Base-by-base conservation (phyloP, 352 stramenopile species). In the Phytophthora hybrid region DNA sequence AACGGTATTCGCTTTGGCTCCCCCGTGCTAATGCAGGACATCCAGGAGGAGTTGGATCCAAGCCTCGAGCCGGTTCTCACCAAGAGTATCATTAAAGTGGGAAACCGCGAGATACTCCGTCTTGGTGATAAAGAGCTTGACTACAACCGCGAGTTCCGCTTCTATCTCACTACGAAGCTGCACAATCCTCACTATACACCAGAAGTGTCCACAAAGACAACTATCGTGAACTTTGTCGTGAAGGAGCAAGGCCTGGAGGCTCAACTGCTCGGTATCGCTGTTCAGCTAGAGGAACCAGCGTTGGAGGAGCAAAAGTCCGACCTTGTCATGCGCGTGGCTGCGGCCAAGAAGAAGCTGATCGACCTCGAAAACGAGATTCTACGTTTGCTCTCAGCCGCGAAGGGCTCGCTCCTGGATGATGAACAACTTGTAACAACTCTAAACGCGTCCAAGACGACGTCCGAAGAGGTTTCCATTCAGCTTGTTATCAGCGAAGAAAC, bases 141-240 rank as follows among this genome's bases (percentile, higher is more conserved):
- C 64, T 99, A 98, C 83, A 97, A 96, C 21, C 81, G 92, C 19
- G 90, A 98, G 47, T 99, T 99, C 76, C 84, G 91, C 0, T 96
- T 99, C 47, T 99, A 98, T 74, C 85, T 99, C 31, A 99, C 97
- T 5, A 99, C 97, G 10, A 99, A 99, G 76, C 83, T 99, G 26
- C 88, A 93, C 46, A 99, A 99, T 71, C 97, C 97, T 9, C 96
- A 99, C 68, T 99, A 99, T 72, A 98, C 93, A 0, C 96, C 96
- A 2, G 94, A 98, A 57, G 90, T 99, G 16, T 98, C 91, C 1
- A 99, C 95, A 0, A 99, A 99, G 78, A 97, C 93, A 3, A 99
- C 94, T 5, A 96, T 99, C 6, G 92, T 99, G 14, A 99, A 99
- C 71, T 99, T 99, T 74, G 89, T 97, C 46, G 97, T 99, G 4